Evolutionary conservation across 2,329 filamentous ascomycete genomes (phyloP).

Genomic region (Cordyceps javanica): DNA sequence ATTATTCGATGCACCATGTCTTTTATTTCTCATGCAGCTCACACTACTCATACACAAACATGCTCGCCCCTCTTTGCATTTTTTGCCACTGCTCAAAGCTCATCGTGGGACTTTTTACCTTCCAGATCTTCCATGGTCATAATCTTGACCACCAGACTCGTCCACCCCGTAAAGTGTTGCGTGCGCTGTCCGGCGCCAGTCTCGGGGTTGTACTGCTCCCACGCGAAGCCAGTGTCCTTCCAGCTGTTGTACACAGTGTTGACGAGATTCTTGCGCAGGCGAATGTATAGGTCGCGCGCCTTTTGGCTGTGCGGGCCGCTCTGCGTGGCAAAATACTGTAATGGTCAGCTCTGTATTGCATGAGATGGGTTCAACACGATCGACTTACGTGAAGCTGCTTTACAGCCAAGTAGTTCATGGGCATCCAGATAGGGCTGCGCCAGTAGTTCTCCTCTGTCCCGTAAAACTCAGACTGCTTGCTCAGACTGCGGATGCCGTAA

Average conservation of each 20-base stretch:
- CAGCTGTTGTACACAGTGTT: conserved; percentile 84
- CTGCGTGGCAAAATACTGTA: conserved; percentile 56
- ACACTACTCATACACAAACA: conserved; percentile 17
- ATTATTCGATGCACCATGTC: neutral
- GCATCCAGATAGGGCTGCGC: conserved; percentile 91
- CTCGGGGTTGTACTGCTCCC: conserved; percentile 97
- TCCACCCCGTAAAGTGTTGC: conserved; percentile 98
- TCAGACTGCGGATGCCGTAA: conserved; percentile 83
- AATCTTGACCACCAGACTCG: conserved; percentile 94
- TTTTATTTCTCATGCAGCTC: conserved; percentile 2
- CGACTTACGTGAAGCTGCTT: conserved; percentile 69
- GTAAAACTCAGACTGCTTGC: conserved; percentile 75
- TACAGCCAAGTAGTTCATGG: conserved; percentile 87
- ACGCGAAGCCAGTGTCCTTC: conserved; percentile 89
- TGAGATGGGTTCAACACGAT: neutral
- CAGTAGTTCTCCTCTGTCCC: conserved; percentile 95
- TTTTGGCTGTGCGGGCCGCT: conserved; percentile 62
- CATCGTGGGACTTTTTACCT: conserved; percentile 33
- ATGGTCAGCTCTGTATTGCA: neutral
- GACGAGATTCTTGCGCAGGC: conserved; percentile 76
- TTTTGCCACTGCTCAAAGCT: conserved; percentile 44
- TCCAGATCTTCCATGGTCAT: conserved; percentile 82
- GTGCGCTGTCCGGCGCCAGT: conserved; percentile 90
- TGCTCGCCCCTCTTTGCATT: neutral
- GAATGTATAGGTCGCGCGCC: conserved; percentile 67